A percentile compares a stretch with the other conserved stretches of the same genome.
phyloP scores from a whole-genome alignment of 441 rosid genomes.

The Cnidoscolus chayamansa region DNA sequence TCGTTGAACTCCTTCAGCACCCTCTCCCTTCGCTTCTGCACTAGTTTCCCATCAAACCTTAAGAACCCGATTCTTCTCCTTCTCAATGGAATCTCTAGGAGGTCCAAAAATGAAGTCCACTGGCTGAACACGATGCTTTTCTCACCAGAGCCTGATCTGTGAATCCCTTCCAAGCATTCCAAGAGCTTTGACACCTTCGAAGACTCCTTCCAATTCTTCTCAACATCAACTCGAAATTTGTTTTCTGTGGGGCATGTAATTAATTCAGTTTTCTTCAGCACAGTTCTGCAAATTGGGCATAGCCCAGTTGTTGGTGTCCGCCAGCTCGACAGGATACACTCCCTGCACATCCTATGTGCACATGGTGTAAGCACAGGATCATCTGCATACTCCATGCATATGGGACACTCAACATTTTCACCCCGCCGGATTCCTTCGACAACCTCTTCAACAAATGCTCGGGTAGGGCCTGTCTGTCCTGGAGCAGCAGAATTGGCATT shows the following conservation, averaged over 20 bases:
- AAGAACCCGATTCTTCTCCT: slow-evolving; percentile 45
- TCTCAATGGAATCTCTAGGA: slow-evolving; percentile 53
- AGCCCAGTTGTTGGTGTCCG: slow-evolving; percentile 40
- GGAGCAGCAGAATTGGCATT: slow-evolving; percentile 31
- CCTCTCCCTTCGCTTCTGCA: slow-evolving; percentile 57
- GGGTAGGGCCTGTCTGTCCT: slow-evolving; percentile 35
- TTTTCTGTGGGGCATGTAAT: slow-evolving; percentile 54
- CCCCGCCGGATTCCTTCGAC: slow-evolving; percentile 51
- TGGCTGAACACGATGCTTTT: slow-evolving; percentile 76
- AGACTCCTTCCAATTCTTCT: slow-evolving; percentile 63
- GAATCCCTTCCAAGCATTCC: slow-evolving; percentile 45
- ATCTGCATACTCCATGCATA: slow-evolving; percentile 65
- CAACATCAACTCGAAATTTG: slow-evolving; percentile 50
- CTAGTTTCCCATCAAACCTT: slow-evolving; percentile 55
- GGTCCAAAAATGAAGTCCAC: slow-evolving; percentile 70
- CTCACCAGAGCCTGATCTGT: slow-evolving; percentile 38
- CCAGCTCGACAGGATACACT: slow-evolving; percentile 69
- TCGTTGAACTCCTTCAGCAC: slow-evolving; percentile 64
- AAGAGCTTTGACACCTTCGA: slow-evolving; percentile 56
- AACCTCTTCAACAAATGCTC: slow-evolving; percentile 53
- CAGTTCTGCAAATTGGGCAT: slow-evolving; percentile 55
- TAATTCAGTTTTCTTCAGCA: slow-evolving; percentile 47
- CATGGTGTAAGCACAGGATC: slow-evolving; percentile 77
- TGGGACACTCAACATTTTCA: slow-evolving; percentile 58
- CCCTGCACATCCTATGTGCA: slow-evolving; percentile 69